Evolutionary conservation across 2,329 filamentous ascomycete genomes (phyloP).

Genomic region (Colletotrichum simmondsii): DNA sequence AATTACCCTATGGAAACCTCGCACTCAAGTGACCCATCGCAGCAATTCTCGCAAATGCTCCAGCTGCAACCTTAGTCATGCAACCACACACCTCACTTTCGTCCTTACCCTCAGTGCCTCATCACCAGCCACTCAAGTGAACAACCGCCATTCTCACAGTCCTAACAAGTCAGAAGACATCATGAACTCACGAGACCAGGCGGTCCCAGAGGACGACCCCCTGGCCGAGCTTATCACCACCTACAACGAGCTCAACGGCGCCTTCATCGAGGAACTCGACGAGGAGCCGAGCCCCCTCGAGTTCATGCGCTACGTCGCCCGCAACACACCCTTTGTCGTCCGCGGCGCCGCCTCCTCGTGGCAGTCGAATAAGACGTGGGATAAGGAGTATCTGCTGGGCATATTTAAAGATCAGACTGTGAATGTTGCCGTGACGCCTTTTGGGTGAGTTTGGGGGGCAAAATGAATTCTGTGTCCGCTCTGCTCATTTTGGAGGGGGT

Average conservation of each 20-base stretch:
- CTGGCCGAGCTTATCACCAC: conserved; percentile 68
- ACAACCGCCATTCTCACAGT: neutral
- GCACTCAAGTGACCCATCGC: neutral
- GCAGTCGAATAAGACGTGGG: conserved; percentile 73
- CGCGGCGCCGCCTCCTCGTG: conserved; percentile 71
- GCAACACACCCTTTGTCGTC: conserved; percentile 80
- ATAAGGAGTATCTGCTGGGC: conserved; percentile 65
- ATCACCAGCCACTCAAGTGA: neutral
- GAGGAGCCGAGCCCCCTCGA: conserved; percentile 79
- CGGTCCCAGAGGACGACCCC: conserved; percentile 50
- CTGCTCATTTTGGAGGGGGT: neutral
- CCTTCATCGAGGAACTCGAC: conserved; percentile 67
- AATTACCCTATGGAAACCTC: neutral
- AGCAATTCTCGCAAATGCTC: neutral
- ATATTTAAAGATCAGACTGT: conserved; percentile 68
- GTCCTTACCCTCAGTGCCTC: neutral
- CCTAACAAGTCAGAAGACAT: neutral
- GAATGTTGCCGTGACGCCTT: conserved; percentile 82
- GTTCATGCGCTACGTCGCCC: conserved; percentile 81
- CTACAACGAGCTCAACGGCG: conserved; percentile 79
- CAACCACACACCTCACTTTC: conserved; percentile 1
- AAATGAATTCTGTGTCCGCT: no score
- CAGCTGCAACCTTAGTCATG: conserved; percentile 9
- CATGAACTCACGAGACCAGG: conserved; percentile 3
- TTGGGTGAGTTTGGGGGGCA: conserved; percentile 61